Evolutionary conservation across 2,329 filamentous ascomycete genomes (phyloP), one percentile per base, ranked within the genome.

Genomic region (Magnaporthales sp.): DNA sequence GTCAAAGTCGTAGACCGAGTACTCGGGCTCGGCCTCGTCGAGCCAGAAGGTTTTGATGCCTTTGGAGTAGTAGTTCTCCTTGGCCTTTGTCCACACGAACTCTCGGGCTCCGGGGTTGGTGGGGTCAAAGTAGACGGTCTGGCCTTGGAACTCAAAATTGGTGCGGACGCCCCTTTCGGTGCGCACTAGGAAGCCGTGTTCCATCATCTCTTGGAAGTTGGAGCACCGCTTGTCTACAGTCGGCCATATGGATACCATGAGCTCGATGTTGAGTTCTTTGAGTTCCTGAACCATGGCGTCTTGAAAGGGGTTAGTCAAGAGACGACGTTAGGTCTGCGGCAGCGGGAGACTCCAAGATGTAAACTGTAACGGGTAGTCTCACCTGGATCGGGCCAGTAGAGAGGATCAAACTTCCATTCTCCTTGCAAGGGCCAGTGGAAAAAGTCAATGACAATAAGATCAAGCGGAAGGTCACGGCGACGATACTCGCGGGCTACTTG

Each of bases 181-280:
- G 0, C 86, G 82, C 68, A 90, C 86, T 1, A 90, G 80, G 3
- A 84, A 79, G 0, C 88, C 88, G 10, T 80, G 79, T 66, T 86
- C 84, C 0, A 87, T 75, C 86, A 90, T 89, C 69, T 89, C 83
- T 0, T 79, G 70, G 71, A 83, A 89, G 72, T 89, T 89, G 58
- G 86, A 83, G 0, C 83, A 86, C 1, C 74, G 72, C 13, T 79
- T 80, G 66, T 89, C 86, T 1, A 90, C 86, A 0, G 86, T 89
- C 0, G 88, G 88, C 88, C 88, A 90, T 69, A 90, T 83, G 0
- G 86, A 89, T 0, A 90, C 85, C 86, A 90, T 90, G 3, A 89
- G 79, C 71, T 90, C 86, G 62, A 90, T 83, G 0, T 80, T 79
- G 68, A 90, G 74, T 0, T 81, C 78, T 58, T 84, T 79, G 1